Base-by-base conservation (phyloP, 768 basidiomycete species). In the Termitomyces sp. region DNA sequence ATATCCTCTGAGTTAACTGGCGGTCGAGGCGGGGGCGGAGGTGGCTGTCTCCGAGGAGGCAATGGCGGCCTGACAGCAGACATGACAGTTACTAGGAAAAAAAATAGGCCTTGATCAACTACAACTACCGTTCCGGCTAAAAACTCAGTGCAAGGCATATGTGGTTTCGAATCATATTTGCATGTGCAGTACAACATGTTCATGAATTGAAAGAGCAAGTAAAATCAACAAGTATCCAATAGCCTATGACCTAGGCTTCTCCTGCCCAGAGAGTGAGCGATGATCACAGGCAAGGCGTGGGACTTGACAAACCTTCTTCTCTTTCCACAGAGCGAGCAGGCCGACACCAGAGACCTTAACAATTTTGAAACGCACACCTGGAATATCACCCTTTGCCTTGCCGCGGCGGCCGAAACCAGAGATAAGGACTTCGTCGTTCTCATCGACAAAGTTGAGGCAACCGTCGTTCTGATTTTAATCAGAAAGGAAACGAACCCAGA, bases 311-410 rank as follows among this genome's bases (percentile, higher is more conserved):
- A 88, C 92, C 89, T 98, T 98, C 84, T 98, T 98, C 83, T 98
- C 95, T 73, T 96, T 97, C 95, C 95, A 97, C 67, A 97, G 81
- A 59, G 95, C 95, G 61, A 97, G 84, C 57, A 99, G 85, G 81
- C 97, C 97, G 64, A 99, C 97, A 71, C 97, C 97, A 54, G 97
- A 98, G 42, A 99, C 97, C 81, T 99, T 98, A 68, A 99, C 97
- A 65, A 98, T 88, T 79, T 99, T 98, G 89, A 98, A 98, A 63
- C 96, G 93, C 63, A 98, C 96, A 85, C 97, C 95, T 41, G 97
- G 97, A 78, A 99, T 98, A 90, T 98, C 96, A 88, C 92, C 97
- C 85, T 98, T 99, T 61, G 96, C 96, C 80, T 98, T 98, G 64
- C 97, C 97, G 66, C 95, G 86, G 72, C 97, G 94, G 87, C 97